Evolutionary conservation across 192 early-diverging fungal species (phyloP), one percentile per base, ranked within the genome.

Genomic region (Backusella psychrophila): DNA sequence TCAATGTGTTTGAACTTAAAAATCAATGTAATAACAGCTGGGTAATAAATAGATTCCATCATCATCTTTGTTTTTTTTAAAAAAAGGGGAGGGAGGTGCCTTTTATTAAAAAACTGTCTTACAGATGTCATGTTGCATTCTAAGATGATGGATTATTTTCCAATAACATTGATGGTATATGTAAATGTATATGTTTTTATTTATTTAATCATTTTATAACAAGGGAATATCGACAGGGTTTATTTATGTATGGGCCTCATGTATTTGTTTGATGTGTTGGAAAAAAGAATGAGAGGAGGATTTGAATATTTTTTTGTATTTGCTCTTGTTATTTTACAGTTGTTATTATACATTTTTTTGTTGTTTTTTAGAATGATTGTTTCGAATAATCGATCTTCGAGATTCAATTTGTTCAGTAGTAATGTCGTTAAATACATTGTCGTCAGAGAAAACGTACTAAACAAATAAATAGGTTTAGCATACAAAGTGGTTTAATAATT

Each of bases 401-500:
- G 9, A 35, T 38, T 41, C 21, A 21, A 69, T 69, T 8, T 69
- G 36, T 6, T 69, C 38, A 41, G 14, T 3, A 69, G 34, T 38
- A 21, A 69, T 23, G 39, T 23, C 68, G 21, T n/a, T 38, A 38
- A 69, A 69, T 69, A 69, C 23, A 38, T 41, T 69, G 8, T 36
- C 4, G 41, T 36, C 35, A 69, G 68, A 69, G 68, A 69, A 69
- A 41, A 69, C 68, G 36, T 69, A 69, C 68, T 69, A 69, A 41
- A 36, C 34, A 67, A 67, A 35, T 67, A 26, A 19, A 4, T 39
- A 66, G 9, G 41, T 77, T 14, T 29, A 35, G 44, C 23, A 76
- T 66, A 65, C 11, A 42, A 63, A 2, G 14, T 63, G 12, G 12
- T 29, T 9, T 12, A 29, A 63, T n/a, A 6, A 15, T n/a, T n/a